These are phyloP conservation scores for Tremellales sp. DNA, from an alignment of 1,284 basidiomycete species.

Conservation along the genomic window DNA sequence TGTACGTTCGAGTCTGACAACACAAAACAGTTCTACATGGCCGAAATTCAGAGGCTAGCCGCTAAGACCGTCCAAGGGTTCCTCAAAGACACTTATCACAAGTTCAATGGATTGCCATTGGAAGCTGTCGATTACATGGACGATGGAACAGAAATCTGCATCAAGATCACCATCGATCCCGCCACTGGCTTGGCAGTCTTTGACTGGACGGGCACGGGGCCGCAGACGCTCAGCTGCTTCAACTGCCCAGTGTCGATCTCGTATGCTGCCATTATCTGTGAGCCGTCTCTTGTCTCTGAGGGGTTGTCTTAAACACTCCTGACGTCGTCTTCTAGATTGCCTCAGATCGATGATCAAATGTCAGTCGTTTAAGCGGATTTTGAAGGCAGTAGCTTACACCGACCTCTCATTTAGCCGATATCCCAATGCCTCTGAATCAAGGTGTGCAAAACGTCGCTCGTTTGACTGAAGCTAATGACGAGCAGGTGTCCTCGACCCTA, in stretches of 20 bases:
- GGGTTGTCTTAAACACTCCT: too few species aligned
- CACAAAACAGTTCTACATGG: slow-evolving; percentile 60
- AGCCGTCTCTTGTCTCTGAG: too few species aligned
- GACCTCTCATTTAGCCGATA: slow-evolving; percentile 7
- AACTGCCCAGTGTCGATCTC: slow-evolving; percentile 74
- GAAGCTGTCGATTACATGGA: slow-evolving; percentile 50
- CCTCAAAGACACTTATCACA: slow-evolving; percentile 49
- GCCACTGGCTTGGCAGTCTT: slow-evolving; percentile 74
- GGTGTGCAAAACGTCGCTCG: slow-evolving; percentile 52
- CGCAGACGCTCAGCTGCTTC: slow-evolving; percentile 57
- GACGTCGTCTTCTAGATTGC: too few species aligned
- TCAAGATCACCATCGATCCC: slow-evolving; percentile 70
- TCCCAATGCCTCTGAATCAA: slow-evolving; percentile 78
- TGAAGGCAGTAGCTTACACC: too few species aligned
- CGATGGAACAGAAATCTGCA: slow-evolving; percentile 76
- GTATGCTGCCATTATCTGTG: slow-evolving; percentile 90
- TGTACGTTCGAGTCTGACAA: too few species aligned
- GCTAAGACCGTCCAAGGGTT: slow-evolving; percentile 79
- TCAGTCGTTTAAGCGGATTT: slow-evolving; percentile 52
- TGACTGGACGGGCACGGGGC: slow-evolving; percentile 83
- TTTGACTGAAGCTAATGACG: not conserved
- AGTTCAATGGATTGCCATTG: slow-evolving; percentile 16
- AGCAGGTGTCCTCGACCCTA: slow-evolving; percentile 69
- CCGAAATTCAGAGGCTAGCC: slow-evolving; percentile 79
- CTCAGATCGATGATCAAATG: slow-evolving; percentile 32